Percentiles rank a stretch among this genome's conserved stretches.
These are phyloP conservation scores for Caloboletus inedulis DNA, from an alignment of 1,284 basidiomycete species.

Conservation along the genomic window DNA sequence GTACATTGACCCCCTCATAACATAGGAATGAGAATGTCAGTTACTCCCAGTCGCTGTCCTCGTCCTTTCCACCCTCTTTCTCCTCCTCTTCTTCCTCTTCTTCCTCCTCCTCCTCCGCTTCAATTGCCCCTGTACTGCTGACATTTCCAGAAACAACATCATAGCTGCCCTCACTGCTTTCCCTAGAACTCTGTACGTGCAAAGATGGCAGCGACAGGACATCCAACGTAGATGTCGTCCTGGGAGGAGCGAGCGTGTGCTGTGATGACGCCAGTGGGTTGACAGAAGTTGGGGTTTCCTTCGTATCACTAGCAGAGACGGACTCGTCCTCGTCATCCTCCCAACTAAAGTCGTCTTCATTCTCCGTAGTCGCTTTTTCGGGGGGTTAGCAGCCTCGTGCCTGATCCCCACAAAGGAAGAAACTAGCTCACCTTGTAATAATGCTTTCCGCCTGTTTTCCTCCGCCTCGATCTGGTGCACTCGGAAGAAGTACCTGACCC, in stretches of 20 bases:
- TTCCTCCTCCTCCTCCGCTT: slow-evolving; percentile 34
- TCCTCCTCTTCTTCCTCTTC: slow-evolving; percentile 56
- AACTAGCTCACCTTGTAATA: slow-evolving; percentile 64
- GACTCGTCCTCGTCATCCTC: slow-evolving; percentile 71
- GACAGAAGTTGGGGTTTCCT: slow-evolving; percentile 7
- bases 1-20: not conserved
- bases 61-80: slow-evolving; percentile 45
- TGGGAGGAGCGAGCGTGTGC: slow-evolving; percentile 34
- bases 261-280: slow-evolving; percentile 23
- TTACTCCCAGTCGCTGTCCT: slow-evolving; percentile 73
- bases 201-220: slow-evolving; percentile 31
- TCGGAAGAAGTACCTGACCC: slow-evolving; percentile 92
- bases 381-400: slow-evolving; percentile 7
- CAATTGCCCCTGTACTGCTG: slow-evolving; percentile 33
- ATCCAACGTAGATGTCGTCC: slow-evolving; percentile 15
- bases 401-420: not conserved
- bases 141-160: slow-evolving; percentile 61
- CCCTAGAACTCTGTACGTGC: slow-evolving; percentile 47
- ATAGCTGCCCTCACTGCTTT: slow-evolving; percentile 69
- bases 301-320: slow-evolving; percentile 19
- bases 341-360: slow-evolving; percentile 79
- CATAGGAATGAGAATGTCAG: not conserved
- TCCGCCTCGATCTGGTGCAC: slow-evolving; percentile 82
- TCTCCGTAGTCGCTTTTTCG: slow-evolving; percentile 49
- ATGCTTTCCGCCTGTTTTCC: slow-evolving; percentile 75